Evolutionary conservation across 2,329 filamentous ascomycete genomes (phyloP), one percentile per base, ranked within the genome.

Genomic region (Fusarium lateritium): DNA sequence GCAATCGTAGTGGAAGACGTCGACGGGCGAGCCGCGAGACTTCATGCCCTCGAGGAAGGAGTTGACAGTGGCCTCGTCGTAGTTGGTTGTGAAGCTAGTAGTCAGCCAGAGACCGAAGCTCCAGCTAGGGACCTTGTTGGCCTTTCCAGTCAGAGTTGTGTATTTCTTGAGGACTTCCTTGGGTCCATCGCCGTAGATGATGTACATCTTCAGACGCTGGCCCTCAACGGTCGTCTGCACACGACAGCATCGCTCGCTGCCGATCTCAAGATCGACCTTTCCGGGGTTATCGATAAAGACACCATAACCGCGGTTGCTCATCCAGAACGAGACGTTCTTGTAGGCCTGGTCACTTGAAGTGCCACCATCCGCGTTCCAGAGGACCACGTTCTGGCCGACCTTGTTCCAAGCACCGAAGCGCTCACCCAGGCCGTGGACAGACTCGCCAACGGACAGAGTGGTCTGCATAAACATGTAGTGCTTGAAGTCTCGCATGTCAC

Each of bases 371-470:
- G 85, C 84, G 69, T 89, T 89, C 86, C 86, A 89, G 9, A 94
- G 84, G 57, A 87, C 83, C 10, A 94, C 81, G 14, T 85, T 83
- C 77, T 94, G 91, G 14, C 92, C 92, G 42, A 93, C 88, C 77
- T 92, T 94, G 76, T 92, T 91, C 79, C 92, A 92, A 8, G 90
- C 87, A 1, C 92, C 92, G 75, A 94, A 94, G 15, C 92, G 84
- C 79, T 94, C 92, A 2, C 92, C 92, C 6, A 94, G 84, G 0
- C 92, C 92, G 76, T 93, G 91, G 15, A 94, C 85, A 1, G 89
- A 88, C 77, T 94, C 92, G 28, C 86, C 86, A 1, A 88, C 85
- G 4, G 81, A 79, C 3, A 88, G 79, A 7, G 81, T 83, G 2
- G 85, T 87, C 75, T 88, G 85, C 31, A 85, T 84, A 72, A 88